A percentile compares a stretch with the other conserved stretches of the same genome.
Conservation (phyloP, 2,329 filamentous ascomycete species). For the Septoria petroselini region DNA sequence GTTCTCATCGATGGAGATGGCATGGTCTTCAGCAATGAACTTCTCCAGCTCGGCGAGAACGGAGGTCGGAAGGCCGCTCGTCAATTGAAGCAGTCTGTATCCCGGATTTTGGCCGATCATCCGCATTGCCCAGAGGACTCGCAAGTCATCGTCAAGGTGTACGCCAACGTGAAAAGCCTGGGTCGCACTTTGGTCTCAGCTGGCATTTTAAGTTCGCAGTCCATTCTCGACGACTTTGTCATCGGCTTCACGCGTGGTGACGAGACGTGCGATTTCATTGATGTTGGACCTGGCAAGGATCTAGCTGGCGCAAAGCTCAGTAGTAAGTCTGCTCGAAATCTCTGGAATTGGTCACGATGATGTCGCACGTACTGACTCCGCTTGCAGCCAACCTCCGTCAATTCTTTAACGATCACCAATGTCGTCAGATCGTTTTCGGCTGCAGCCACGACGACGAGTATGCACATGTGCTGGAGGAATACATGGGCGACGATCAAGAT, state of each 20-base stretch:
- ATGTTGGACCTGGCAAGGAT: slow-evolving; percentile 59
- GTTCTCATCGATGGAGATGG: slow-evolving; percentile 62
- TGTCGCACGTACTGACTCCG: slow-evolving; percentile 18
- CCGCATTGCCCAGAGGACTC: slow-evolving; percentile 39
- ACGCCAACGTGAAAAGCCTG: slow-evolving; percentile 43
- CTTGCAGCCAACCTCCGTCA: slow-evolving; percentile 53
- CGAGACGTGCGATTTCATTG: slow-evolving; percentile 58
- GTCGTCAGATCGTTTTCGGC: slow-evolving; percentile 59
- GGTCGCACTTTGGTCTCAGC: slow-evolving; percentile 27
- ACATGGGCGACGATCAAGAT: slow-evolving; percentile 45
- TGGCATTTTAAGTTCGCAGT: slow-evolving; percentile 52
- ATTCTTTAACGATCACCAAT: slow-evolving; percentile 57
- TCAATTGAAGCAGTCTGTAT: slow-evolving; percentile 51
- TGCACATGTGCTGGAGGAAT: slow-evolving; percentile 51
- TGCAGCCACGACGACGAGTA: slow-evolving; percentile 58
- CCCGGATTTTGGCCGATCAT: slow-evolving; percentile 29
- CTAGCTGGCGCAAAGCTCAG: slow-evolving; percentile 59
- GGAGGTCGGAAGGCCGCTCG: slow-evolving; percentile 57
- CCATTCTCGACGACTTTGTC: slow-evolving; percentile 48
- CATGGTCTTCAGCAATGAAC: slow-evolving; percentile 44
- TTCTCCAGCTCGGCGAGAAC: slow-evolving; percentile 41
- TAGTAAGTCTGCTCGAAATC: slow-evolving; percentile 8
- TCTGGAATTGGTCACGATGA: too few relatives aligned
- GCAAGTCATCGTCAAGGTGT: slow-evolving; percentile 48
- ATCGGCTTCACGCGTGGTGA: slow-evolving; percentile 58